A percentile compares a stretch with the other conserved stretches of the same genome.
Conservation (phyloP, 116 monocot genomes). For the Papilionanthe hybrid region DNA sequence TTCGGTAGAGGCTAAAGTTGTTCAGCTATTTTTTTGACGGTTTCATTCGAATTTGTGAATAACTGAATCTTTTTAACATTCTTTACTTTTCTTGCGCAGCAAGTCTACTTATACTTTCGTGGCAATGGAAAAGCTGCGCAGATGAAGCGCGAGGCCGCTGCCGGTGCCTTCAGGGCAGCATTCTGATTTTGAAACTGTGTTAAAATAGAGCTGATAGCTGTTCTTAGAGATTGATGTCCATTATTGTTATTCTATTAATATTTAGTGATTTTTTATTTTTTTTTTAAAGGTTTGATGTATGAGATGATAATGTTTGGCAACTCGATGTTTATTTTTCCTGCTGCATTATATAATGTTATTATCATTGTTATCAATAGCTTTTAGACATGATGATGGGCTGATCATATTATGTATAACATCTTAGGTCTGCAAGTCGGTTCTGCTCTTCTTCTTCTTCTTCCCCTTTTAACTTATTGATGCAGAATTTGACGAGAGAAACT, state of each 20-base stretch:
- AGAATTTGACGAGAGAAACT: too few species aligned
- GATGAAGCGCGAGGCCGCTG: conserved; percentile 57
- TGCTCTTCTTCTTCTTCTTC: too few species aligned
- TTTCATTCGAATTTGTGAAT: background rate
- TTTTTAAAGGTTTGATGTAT: background rate
- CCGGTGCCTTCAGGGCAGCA: conserved; percentile 61
- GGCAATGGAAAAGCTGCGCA: conserved; percentile 79
- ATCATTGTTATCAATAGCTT: too few species aligned
- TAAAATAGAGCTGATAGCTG: background rate
- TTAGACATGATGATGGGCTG: too few species aligned
- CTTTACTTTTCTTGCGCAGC: conserved; percentile 34
- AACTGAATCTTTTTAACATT: background rate
- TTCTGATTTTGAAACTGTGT: conserved; percentile 17
- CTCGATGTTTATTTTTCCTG: too few species aligned
- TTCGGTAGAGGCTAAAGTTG: too few species aligned
- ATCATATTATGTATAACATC: too few species aligned
- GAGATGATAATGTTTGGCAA: background rate
- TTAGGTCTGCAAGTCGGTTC: too few species aligned
- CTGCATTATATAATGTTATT: too few species aligned
- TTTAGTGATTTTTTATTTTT: background rate
- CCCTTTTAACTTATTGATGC: too few species aligned
- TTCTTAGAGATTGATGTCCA: too few species aligned
- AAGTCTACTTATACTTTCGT: conserved; percentile 84
- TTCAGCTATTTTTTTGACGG: too few species aligned
- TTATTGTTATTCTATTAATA: background rate